A percentile compares a stretch with the other conserved stretches of the same genome.
Conservation (phyloP, 2,329 filamentous ascomycete species). For the Aspergillus glaucus region DNA sequence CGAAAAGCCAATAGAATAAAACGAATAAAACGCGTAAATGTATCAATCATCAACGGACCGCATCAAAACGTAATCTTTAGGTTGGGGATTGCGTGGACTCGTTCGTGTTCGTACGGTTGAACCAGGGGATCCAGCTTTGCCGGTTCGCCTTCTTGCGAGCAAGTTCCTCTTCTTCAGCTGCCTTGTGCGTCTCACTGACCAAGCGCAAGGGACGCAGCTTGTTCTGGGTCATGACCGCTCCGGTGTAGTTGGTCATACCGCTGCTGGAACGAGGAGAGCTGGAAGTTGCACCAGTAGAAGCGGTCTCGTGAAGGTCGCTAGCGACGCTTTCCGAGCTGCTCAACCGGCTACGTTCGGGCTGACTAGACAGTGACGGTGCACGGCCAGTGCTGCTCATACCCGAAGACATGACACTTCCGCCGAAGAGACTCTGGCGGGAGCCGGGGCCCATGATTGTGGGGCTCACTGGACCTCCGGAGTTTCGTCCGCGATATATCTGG, state of each 20-base stretch:
- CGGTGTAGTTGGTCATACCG: constrained; percentile 63
- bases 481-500: constrained; percentile 76
- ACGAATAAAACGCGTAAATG: constrained; percentile 2
- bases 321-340: constrained; percentile 62
- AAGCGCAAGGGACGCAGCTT: constrained; percentile 81
- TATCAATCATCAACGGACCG: neutral
- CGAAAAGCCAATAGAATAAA: constrained; percentile 1
- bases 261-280: constrained; percentile 59
- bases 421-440: constrained; percentile 36
- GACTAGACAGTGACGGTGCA: constrained; percentile 46
- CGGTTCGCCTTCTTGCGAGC: constrained; percentile 41
- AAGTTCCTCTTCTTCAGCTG: constrained; percentile 37
- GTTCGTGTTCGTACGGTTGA: constrained; percentile 32
- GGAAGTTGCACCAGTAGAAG: constrained; percentile 41
- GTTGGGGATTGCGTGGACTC: constrained; percentile 13
- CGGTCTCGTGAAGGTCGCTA: constrained; percentile 43
- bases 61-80: neutral
- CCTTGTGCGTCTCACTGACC: constrained; percentile 49
- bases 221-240: constrained; percentile 56
- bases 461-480: constrained; percentile 48
- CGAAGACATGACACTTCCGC: constrained; percentile 47
- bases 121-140: constrained; percentile 44
- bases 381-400: constrained; percentile 48
- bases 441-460: constrained; percentile 42
- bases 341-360: constrained; percentile 42